Base-by-base conservation (phyloP, 1,139 yeast species). In the Scheffersomyces insectosa region DNA sequence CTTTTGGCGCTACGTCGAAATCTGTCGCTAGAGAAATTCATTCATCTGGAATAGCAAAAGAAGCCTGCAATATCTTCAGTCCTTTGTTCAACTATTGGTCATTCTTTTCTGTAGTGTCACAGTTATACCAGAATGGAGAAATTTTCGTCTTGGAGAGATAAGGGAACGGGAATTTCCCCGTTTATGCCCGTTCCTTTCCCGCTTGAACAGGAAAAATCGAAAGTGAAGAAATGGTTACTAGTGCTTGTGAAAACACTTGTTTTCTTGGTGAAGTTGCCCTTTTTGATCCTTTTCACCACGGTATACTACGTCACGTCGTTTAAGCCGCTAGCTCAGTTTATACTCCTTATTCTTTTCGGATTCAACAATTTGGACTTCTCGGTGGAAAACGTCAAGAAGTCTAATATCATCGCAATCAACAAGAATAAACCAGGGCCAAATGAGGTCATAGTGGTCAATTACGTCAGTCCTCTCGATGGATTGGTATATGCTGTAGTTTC, bases 81-180 rank as follows among this genome's bases (percentile, higher is more conserved):
- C 25, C 25, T 20, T 20, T 20, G 25, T 7, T 20, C 25, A 20
- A 20, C 6, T 20, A 20, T 20, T 5, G 25, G 25, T 20, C 25
- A 30, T 5, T 28, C 15, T 36, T 12, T 32, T n/a, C n/a, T 6
- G 8, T 5, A 20, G 25, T 5, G 8, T 20, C 25, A 20, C 25
- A 20, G 7, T 5, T 3, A 20, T 27, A 38, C 32, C 38, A 34
- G 16, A 36, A 85, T 85, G 95, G 95, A 85, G 62, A 85, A 85
- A 64, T 85, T 79, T 63, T 80, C 88, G 32, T 74, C 75, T 47
- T 86, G 84, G 80, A 77, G 91, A 60, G 95, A 86, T 56, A 84
- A 81, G 52, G 88, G 88, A 2, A 85, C 93, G 3, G 95, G 95
- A n/a, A 83, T 85, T 13, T 80, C 89, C 1, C 95, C 95, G 3